phyloP scores from a whole-genome alignment of 2,329 filamentous ascomycete species.

The Diaporthe sp. region DNA sequence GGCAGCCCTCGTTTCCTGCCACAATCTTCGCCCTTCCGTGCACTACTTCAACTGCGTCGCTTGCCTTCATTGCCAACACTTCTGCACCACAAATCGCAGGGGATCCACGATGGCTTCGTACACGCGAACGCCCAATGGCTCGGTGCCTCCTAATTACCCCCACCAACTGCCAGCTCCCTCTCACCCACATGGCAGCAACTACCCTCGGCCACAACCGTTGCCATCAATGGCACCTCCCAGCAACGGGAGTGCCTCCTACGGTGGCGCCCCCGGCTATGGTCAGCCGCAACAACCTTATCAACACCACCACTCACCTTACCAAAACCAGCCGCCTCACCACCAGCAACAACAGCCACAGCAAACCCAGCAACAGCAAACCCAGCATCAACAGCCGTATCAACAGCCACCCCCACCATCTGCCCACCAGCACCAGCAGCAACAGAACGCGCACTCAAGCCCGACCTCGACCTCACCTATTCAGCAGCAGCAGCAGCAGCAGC shows the following conservation, averaged over 20 bases:
- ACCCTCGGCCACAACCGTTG: conserved; percentile 34
- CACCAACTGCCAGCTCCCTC: conserved; percentile 40
- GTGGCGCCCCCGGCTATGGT: conserved; percentile 30
- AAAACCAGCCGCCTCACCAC: conserved; percentile 39
- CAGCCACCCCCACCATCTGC: conserved; percentile 32
- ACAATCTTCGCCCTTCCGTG: not conserved
- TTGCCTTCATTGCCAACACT: not conserved
- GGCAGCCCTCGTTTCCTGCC: not conserved
- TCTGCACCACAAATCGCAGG: not conserved
- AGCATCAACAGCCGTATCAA: conserved; percentile 38
- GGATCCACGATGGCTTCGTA: conserved; percentile 38
- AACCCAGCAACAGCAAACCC: conserved; percentile 29
- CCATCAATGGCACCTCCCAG: conserved; percentile 40
- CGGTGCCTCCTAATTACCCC: conserved; percentile 39
- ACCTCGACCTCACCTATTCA: conserved; percentile 25
- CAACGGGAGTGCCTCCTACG: conserved; percentile 37
- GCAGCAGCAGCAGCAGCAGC: conserved; percentile 37
- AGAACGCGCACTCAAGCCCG: conserved; percentile 36
- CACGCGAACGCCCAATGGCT: conserved; percentile 40
- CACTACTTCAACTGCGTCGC: not conserved
- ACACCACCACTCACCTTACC: conserved; percentile 39
- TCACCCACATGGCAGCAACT: conserved; percentile 37
- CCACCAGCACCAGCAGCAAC: conserved; percentile 32
- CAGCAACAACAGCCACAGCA: conserved; percentile 34
- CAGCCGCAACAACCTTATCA: conserved; percentile 40